Evolutionary conservation across 2,329 filamentous ascomycete genomes (phyloP).

Genomic region (Colletotrichum zoysiae): DNA sequence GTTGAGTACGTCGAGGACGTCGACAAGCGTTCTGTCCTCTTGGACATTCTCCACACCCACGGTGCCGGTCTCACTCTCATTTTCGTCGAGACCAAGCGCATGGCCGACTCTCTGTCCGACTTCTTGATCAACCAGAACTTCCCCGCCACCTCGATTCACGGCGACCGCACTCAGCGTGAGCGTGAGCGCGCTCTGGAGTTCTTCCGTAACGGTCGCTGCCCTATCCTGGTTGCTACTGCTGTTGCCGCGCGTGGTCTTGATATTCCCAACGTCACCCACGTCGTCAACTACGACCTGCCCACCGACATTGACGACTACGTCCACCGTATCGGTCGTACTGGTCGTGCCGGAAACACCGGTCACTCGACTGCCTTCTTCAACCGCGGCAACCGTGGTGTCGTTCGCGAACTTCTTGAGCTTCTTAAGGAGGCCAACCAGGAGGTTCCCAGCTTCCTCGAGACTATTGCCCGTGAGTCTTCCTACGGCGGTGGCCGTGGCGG

Average conservation of each 20-base stretch:
- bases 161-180: slow-evolving; percentile 97
- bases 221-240: slow-evolving; percentile 95
- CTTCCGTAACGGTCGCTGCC: slow-evolving; percentile 96
- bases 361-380: slow-evolving; percentile 99
- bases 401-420: slow-evolving; percentile 95
- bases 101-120: slow-evolving; percentile 97
- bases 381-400: slow-evolving; percentile 97
- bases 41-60: slow-evolving; percentile 97
- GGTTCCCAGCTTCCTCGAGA: slow-evolving; percentile 93
- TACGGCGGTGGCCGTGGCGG: slow-evolving; percentile 80
- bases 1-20: slow-evolving; percentile 96
- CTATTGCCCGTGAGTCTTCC: slow-evolving; percentile 93
- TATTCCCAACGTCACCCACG: slow-evolving; percentile 96
- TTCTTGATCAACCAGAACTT: slow-evolving; percentile 99
- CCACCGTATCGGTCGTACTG: slow-evolving; percentile 99
- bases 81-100: slow-evolving; percentile 99
- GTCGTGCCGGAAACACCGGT: slow-evolving; percentile 99
- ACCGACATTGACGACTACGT: slow-evolving; percentile 99
- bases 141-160: slow-evolving; percentile 98
- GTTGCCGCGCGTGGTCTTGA: slow-evolving; percentile 92
- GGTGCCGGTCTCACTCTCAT: slow-evolving; percentile 91
- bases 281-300: slow-evolving; percentile 99
- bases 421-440: slow-evolving; percentile 99
- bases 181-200: slow-evolving; percentile 97
- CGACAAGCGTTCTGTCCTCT: slow-evolving; percentile 97